Conservation (phyloP, 106 monocot species). For the Allium cepa region DNA sequence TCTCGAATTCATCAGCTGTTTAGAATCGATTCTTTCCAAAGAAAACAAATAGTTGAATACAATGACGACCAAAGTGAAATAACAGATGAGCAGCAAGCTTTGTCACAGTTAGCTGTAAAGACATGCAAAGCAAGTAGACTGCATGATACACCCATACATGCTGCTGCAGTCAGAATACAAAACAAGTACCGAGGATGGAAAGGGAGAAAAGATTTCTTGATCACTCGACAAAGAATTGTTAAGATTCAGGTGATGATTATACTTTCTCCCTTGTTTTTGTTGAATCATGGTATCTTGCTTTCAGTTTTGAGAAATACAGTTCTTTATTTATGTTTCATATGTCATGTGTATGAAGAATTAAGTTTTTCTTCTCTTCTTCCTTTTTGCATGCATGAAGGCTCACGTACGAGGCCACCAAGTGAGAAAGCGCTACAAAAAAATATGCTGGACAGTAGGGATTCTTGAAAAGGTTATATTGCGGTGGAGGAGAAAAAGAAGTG, state of each 20-base stretch:
- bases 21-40: slow-evolving; percentile 51
- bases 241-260: slow-evolving; percentile 41
- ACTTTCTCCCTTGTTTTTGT: not conserved
- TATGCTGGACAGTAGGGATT: slow-evolving; percentile 72
- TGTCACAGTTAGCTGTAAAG: slow-evolving; percentile 35
- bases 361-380: not conserved
- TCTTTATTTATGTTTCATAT: not conserved
- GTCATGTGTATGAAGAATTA: not conserved
- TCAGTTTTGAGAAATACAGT: not conserved
- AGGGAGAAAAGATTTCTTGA: slow-evolving; percentile 45
- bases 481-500: slow-evolving; percentile 75
- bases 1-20: slow-evolving; percentile 55
- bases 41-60: slow-evolving; percentile 35
- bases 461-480: slow-evolving; percentile 72
- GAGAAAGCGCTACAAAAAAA: slow-evolving; percentile 56
- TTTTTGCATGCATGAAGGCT: slow-evolving; percentile 27
- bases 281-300: not conserved
- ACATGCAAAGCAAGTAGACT: slow-evolving; percentile 4
- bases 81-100: slow-evolving; percentile 35
- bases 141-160: slow-evolving; percentile 31
- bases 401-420: slow-evolving; percentile 88
- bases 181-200: slow-evolving; percentile 69
- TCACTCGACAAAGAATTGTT: slow-evolving; percentile 41
- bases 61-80: slow-evolving; percentile 26
- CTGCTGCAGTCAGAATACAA: slow-evolving; percentile 50